A percentile compares a stretch with the other conserved stretches of the same genome.
Conservation (phyloP, 2,329 filamentous ascomycete species). For the Aspergillus vadensis region DNA sequence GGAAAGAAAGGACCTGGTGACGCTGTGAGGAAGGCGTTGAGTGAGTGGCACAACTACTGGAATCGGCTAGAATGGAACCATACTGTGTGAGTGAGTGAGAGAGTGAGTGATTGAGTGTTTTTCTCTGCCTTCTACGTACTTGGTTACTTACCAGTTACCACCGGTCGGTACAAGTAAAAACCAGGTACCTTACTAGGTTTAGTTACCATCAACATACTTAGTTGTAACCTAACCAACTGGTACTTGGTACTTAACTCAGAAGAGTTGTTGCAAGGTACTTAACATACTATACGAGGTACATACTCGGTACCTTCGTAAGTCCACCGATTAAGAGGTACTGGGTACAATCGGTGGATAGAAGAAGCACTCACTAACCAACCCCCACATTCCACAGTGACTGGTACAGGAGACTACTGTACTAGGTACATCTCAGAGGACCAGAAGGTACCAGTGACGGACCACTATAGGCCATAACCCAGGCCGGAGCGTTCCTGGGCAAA, state of each 20-base stretch:
- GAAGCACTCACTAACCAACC: background rate
- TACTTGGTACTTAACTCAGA: no score
- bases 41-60: background rate
- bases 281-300: background rate
- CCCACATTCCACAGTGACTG: slow-evolving; percentile 17
- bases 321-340: background rate
- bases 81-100: background rate
- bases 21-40: background rate
- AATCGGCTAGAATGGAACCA: no score
- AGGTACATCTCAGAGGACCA: slow-evolving; percentile 16
- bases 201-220: no score
- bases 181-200: background rate
- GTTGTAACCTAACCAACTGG: no score
- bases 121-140: background rate
- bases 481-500: slow-evolving; percentile 24
- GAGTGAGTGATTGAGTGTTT: background rate
- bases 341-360: background rate
- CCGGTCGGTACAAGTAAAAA: no score
- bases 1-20: background rate
- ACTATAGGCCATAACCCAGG: slow-evolving; percentile 14
- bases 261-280: background rate
- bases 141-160: background rate
- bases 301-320: background rate
- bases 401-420: background rate
- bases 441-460: slow-evolving; percentile 4